phyloP scores from a whole-genome alignment of 441 rosid species.

The Croton setiger region DNA sequence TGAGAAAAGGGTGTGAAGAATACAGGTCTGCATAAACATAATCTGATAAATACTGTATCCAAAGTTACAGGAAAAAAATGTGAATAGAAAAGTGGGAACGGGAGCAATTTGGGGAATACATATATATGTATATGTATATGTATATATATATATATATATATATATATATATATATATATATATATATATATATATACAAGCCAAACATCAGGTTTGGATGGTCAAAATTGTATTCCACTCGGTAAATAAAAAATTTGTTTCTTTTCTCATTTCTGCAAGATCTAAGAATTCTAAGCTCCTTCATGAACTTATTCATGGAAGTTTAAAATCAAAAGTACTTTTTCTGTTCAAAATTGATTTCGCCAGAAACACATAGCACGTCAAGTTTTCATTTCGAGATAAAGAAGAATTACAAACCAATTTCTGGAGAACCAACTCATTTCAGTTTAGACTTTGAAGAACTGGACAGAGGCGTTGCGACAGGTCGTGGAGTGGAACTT shows the following conservation, averaged over 20 bases:
- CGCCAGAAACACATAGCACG: neutral
- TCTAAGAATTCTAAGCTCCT: too few species aligned
- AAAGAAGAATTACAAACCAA: neutral
- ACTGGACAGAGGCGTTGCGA: slow-evolving; percentile 74
- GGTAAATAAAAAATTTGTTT: neutral
- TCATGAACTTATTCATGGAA: neutral
- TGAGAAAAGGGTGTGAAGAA: neutral
- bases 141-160: neutral
- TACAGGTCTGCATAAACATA: neutral
- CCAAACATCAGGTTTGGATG: neutral
- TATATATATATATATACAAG: neutral
- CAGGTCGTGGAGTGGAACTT: slow-evolving; percentile 59
- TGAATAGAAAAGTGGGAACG: neutral
- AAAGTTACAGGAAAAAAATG: neutral
- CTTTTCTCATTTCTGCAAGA: neutral
- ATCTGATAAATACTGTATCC: neutral
- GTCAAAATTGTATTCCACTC: neutral
- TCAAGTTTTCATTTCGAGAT: neutral
- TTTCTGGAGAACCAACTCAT: slow-evolving; percentile 31
- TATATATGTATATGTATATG: neutral
- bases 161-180: neutral
- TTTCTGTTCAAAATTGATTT: neutral
- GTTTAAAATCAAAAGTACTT: neutral
- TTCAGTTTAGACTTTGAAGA: slow-evolving; percentile 89
- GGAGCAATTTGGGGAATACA: neutral